phyloP scores from a whole-genome alignment of 768 basidiomycete species.

The Kwoniella europaea region DNA sequence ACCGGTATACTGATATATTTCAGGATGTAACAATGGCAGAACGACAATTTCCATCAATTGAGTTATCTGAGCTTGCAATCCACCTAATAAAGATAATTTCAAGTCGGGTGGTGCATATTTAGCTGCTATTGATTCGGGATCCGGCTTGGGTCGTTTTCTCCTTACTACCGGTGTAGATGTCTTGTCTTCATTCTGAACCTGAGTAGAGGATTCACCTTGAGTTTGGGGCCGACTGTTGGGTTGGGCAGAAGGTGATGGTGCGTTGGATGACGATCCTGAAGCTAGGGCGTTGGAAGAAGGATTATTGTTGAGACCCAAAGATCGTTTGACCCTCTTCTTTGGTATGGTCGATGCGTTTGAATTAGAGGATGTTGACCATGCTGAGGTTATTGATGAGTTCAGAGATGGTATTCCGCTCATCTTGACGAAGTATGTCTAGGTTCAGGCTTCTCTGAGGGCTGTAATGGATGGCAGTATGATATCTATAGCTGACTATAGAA shows the following conservation, averaged over 20 bases:
- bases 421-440: background rate
- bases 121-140: constrained; percentile 42
- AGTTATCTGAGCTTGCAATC: constrained; percentile 81
- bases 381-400: constrained; percentile 50
- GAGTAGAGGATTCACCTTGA: background rate
- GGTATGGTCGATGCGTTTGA: background rate
- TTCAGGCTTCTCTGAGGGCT: no score
- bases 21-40: constrained; percentile 92
- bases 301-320: constrained; percentile 24
- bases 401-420: constrained; percentile 42
- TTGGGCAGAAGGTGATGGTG: constrained; percentile 7
- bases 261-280: constrained; percentile 13
- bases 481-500: no score
- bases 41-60: constrained; percentile 96
- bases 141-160: constrained; percentile 20
- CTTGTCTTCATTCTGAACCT: constrained; percentile 13
- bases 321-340: constrained; percentile 37
- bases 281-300: constrained; percentile 1
- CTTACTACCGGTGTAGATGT: constrained; percentile 8
- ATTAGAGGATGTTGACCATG: constrained; percentile 29
- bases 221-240: no score
- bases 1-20: constrained; percentile 91
- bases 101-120: constrained; percentile 77
- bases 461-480: no score
- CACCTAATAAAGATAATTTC: constrained; percentile 83